Evolutionary conservation across 176 grass and related monocot species (phyloP), one percentile per base, ranked within the genome.

Genomic region (Oryza longistaminata): DNA sequence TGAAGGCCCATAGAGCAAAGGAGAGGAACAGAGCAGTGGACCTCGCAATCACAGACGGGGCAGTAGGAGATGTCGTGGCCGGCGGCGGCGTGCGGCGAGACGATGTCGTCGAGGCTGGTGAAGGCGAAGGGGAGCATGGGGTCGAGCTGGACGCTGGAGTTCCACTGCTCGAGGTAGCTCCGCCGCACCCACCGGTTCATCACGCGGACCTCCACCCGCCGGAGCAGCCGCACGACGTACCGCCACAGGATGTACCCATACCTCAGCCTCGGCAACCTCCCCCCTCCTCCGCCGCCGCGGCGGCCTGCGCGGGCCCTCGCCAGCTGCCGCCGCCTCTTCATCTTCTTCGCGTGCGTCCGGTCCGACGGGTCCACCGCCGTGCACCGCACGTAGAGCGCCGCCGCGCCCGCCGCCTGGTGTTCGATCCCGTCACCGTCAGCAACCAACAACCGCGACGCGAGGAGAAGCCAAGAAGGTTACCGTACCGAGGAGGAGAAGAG

Each of bases 31-130:
- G 17, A 44, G 33, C 11, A 11, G 19, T 19, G n/a, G 24, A 98
- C 96, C 96, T 98, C 96, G 27, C 85, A 94, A 84, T 99, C 96
- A 40, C 96, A 99, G 81, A 99, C 76, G 64, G 88, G 88, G 65
- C 96, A 99, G 78, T 86, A 99, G 0, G 96, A 96, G 85, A 96
- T 94, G 66, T 96, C 96, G 35, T 85, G 84, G 6, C 91, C 91
- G 19, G 84, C 84, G 6, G 79, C 25, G 48, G 84, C 61, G 33
- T 88, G 81, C 25, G 93, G 91, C 4, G 96, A 83, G 31, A 95
- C 81, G 39, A 92, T 75, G 55, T 96, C 93, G 2, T 95, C 92
- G 10, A 92, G 85, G 11, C 91, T 90, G 35, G 91, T 91, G 81
- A 99, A 88, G 15, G 96, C 93, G 52, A 99, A 99, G 34, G 93